Percentiles rank a stretch among this genome's conserved stretches.
These are phyloP conservation scores for Podospora didyma DNA, from an alignment of 495 filamentous ascomycete species.

Conservation along the genomic window DNA sequence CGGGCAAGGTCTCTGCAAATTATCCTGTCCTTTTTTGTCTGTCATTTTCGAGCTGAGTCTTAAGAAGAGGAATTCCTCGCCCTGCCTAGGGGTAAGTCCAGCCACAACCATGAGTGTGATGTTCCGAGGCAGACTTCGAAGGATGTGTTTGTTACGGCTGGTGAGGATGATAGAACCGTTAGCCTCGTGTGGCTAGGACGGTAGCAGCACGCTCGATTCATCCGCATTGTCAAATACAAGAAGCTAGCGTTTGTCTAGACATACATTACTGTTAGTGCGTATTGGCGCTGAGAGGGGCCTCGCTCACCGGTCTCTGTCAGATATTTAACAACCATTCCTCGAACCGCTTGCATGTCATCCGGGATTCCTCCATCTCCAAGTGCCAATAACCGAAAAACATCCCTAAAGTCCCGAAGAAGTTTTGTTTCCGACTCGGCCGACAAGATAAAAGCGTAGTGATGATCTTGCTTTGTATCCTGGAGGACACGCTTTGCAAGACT, in stretches of 20 bases:
- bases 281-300: too few relatives aligned
- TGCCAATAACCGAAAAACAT: not conserved
- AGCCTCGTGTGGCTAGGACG: not conserved
- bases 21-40: not conserved
- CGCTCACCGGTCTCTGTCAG: too few relatives aligned
- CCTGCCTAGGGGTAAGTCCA: not conserved
- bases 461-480: not conserved
- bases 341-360: too few relatives aligned
- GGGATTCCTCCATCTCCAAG: not conserved
- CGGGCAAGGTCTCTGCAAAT: not conserved
- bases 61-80: not conserved
- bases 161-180: not conserved
- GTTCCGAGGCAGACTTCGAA: too few relatives aligned
- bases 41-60: not conserved
- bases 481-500: not conserved
- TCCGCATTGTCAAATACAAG: conserved; percentile 2
- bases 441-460: not conserved
- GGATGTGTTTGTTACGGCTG: not conserved
- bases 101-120: not conserved
- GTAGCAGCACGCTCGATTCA: not conserved
- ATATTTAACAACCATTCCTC: too few relatives aligned
- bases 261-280: too few relatives aligned
- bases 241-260: not conserved
- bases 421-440: conserved; percentile 1
- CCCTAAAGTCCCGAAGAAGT: conserved; percentile 1